Evolutionary conservation across 1,139 yeast species (phyloP), one percentile per base, ranked within the genome.

Genomic region (Saccharomyces pastorianus): DNA sequence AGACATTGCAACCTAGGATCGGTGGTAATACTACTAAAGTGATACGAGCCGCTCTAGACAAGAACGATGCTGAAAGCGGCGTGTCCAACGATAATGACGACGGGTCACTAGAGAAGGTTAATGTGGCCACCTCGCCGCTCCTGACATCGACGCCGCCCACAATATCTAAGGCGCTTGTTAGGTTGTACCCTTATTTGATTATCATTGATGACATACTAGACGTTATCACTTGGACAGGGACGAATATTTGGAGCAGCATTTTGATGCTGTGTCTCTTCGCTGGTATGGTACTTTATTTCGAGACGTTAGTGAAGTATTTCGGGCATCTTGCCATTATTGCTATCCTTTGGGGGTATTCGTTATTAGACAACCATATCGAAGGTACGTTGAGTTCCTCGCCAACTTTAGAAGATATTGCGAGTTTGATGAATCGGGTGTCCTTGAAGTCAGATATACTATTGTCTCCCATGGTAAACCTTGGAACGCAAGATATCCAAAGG

Each of bases 151-250:
- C 99, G 0, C 98, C 99, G 1, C 95, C 96, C 3, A 82, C 91
- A 0, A 91, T 91, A 11, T 85, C 96, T 31, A 87, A 87, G 63
- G 88, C 95, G 4, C 76, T 91, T 53, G 81, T 90, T 51, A 80
- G 82, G 59, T 82, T 96, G 7, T 90, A 91, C 67, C 97, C 97
- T 2, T 87, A 88, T 65, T 75, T 91, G 51, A 76, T 87, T 48
- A 79, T 88, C 4, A 81, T 83, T 9, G 89, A 90, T 68, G 83
- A 84, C 61, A 58, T 80, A 7, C 74, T 90, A 53, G 82, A 90
- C 41, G 76, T 91, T 32, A 71, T 88, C 29, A 91, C 98, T 0
- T 93, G 99, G 99, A 88, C 97, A 1, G 84, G 85, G 57, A 91
- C 85, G 47, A 95, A 89, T 69, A 77, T 80, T 49, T 89, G 95